Evolutionary conservation across 495 filamentous ascomycete species (phyloP).

Genomic region (Annulohypoxylon bovei): DNA sequence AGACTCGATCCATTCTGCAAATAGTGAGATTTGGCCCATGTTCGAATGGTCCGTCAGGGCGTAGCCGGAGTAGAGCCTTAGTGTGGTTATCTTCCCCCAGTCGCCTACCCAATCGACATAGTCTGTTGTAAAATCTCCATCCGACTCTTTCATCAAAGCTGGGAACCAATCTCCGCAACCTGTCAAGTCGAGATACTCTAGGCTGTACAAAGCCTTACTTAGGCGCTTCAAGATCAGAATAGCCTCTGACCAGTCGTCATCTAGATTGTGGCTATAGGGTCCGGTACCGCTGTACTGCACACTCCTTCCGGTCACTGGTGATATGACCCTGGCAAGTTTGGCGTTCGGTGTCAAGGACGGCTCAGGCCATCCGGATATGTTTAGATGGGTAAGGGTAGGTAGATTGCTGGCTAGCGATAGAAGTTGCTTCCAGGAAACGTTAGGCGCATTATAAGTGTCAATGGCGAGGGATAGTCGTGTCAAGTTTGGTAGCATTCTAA

Average conservation of each 20-base stretch:
- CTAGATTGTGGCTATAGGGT: slow-evolving; percentile 69
- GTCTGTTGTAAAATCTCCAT: slow-evolving; percentile 44
- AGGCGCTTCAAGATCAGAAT: slow-evolving; percentile 74
- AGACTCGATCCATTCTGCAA: slow-evolving; percentile 43
- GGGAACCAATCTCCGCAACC: slow-evolving; percentile 77
- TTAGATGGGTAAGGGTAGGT: slow-evolving; percentile 76
- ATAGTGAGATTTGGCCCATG: slow-evolving; percentile 36
- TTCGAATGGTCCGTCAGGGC: slow-evolving; percentile 35
- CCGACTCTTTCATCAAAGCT: slow-evolving; percentile 58
- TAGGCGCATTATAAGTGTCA: slow-evolving; percentile 39
- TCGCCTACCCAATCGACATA: slow-evolving; percentile 55
- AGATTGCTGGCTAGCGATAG: slow-evolving; percentile 69
- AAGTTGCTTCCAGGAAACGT: slow-evolving; percentile 73
- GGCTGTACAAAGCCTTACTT: slow-evolving; percentile 70
- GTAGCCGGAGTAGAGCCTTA: slow-evolving; percentile 52
- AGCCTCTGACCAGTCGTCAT: slow-evolving; percentile 76
- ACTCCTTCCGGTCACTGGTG: slow-evolving; percentile 49
- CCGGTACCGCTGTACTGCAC: slow-evolving; percentile 70
- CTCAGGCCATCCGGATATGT: slow-evolving; percentile 81
- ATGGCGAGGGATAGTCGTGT: slow-evolving; percentile 67
- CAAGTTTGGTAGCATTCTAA: slow-evolving; percentile 57
- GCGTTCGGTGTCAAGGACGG: slow-evolving; percentile 74
- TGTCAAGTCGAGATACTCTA: slow-evolving; percentile 83
- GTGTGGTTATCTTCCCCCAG: slow-evolving; percentile 56
- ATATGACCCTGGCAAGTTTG: slow-evolving; percentile 58